Percentiles rank a stretch among this genome's conserved stretches.
These are phyloP conservation scores for Dovyalis caffra DNA, from an alignment of 345 rosid genomes.

Conservation along the genomic window DNA sequence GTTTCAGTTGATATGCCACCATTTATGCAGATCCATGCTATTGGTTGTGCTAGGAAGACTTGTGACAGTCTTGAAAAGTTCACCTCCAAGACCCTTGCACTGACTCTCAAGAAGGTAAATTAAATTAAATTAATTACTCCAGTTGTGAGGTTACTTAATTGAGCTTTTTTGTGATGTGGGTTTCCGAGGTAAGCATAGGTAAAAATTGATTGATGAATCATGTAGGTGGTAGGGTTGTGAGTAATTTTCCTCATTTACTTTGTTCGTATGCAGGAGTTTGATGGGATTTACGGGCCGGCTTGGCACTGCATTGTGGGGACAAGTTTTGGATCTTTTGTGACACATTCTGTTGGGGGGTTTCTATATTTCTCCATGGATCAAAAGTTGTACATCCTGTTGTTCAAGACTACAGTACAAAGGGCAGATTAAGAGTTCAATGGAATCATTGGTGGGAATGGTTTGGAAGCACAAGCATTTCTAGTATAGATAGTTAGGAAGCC, in stretches of 20 bases:
- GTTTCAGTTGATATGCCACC: constrained; percentile 80
- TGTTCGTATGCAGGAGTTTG: constrained; percentile 46
- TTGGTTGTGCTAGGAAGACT: constrained; percentile 63
- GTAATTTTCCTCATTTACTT: not conserved
- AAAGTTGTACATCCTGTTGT: constrained; percentile 51
- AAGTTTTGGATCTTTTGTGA: constrained; percentile 62
- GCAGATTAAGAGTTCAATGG: constrained; percentile 47
- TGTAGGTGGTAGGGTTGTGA: not conserved
- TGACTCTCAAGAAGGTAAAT: constrained; percentile 62
- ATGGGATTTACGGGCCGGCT: constrained; percentile 58
- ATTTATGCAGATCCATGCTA: constrained; percentile 82
- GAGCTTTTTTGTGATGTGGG: not conserved
- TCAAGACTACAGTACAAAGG: constrained; percentile 58
- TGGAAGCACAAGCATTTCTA: constrained; percentile 10
- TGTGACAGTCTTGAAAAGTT: constrained; percentile 70
- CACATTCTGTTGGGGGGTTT: constrained; percentile 62
- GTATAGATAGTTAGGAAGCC: constrained; percentile 9
- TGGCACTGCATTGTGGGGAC: constrained; percentile 71
- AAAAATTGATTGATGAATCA: not conserved
- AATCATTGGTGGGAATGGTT: constrained; percentile 8
- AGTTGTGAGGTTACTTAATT: not conserved
- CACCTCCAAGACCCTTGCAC: constrained; percentile 62
- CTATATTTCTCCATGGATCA: constrained; percentile 59
- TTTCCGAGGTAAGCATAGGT: not conserved
- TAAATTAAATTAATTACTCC: not conserved